Conservation (phyloP, 192 early-diverging fungal genomes). For the Coemansia guatemalensis region DNA sequence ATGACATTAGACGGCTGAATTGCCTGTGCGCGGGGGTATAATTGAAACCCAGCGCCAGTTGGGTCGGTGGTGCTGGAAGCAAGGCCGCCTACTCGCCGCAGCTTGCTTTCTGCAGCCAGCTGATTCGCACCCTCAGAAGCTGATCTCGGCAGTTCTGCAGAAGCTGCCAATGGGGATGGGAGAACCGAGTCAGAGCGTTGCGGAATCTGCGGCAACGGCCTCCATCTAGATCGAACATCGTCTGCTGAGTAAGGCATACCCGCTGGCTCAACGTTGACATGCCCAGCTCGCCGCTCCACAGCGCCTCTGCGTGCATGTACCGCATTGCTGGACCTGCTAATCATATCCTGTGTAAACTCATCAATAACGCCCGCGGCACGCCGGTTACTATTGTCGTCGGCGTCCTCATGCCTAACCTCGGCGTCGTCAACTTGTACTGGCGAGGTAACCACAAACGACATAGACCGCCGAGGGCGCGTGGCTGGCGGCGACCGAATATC, state of each 20-base stretch:
- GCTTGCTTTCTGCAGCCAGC: neutral
- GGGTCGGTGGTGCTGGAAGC: neutral
- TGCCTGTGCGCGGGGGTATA: slow-evolving; percentile 19
- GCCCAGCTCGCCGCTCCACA: slow-evolving; percentile 23
- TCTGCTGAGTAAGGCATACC: neutral
- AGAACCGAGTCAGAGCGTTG: neutral
- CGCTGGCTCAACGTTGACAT: slow-evolving; percentile 7
- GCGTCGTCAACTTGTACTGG: neutral
- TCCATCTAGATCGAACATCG: neutral
- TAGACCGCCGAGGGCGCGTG: slow-evolving; percentile 38
- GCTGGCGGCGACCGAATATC: slow-evolving; percentile 4
- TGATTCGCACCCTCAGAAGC: neutral
- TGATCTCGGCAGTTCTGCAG: neutral
- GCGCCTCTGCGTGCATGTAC: slow-evolving; percentile 32
- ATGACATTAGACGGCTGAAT: neutral
- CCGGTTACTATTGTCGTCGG: slow-evolving; percentile 1
- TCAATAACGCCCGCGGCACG: slow-evolving; percentile 1
- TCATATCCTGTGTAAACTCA: slow-evolving; percentile 22
- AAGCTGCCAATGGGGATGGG: neutral
- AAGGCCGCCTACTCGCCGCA: neutral
- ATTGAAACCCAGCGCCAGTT: slow-evolving; percentile 14
- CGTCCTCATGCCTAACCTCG: neutral
- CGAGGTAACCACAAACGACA: slow-evolving; percentile 33
- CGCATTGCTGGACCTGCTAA: slow-evolving; percentile 31
- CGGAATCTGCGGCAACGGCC: slow-evolving; percentile 25